Percentiles rank a stretch among this genome's conserved stretches.
phyloP scores from a whole-genome alignment of 1,284 basidiomycete species.

The Ustilago lituana region DNA sequence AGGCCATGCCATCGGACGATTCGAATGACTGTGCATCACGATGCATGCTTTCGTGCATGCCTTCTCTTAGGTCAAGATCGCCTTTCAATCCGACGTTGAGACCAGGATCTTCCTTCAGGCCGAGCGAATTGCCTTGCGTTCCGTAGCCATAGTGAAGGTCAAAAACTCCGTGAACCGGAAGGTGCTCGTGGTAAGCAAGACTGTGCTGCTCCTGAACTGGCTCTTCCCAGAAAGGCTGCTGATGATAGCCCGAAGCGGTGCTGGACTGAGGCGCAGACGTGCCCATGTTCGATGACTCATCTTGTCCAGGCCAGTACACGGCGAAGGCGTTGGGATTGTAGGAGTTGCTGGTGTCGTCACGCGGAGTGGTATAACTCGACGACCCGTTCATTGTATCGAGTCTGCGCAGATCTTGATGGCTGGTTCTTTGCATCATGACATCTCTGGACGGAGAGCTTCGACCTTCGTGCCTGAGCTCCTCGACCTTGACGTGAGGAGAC shows the following conservation, averaged over 20 bases:
- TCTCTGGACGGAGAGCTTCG: conserved; percentile 31
- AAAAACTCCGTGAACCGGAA: conserved; percentile 11
- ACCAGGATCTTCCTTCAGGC: conserved; percentile 22
- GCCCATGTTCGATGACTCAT: conserved; percentile 6
- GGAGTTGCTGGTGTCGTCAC: not conserved
- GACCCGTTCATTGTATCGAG: conserved; percentile 1
- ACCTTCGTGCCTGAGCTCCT: conserved; percentile 14
- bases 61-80: conserved; percentile 18
- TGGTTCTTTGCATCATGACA: conserved; percentile 29
- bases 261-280: not conserved
- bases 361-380: not conserved
- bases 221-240: conserved; percentile 23
- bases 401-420: conserved; percentile 29
- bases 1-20: conserved; percentile 16
- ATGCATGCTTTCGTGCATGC: conserved; percentile 3
- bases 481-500: conserved; percentile 19
- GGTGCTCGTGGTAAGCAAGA: conserved; percentile 14
- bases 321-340: conserved; percentile 8
- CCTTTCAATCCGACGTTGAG: conserved; percentile 25
- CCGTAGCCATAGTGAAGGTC: conserved; percentile 27
- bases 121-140: conserved; percentile 20
- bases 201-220: conserved; percentile 6
- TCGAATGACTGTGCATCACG: conserved; percentile 16
- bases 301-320: conserved; percentile 23
- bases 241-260: conserved; percentile 5